Evolutionary conservation across 371 early-diverging fungal genomes (phyloP).

Genomic region (Mortierella sp.): DNA sequence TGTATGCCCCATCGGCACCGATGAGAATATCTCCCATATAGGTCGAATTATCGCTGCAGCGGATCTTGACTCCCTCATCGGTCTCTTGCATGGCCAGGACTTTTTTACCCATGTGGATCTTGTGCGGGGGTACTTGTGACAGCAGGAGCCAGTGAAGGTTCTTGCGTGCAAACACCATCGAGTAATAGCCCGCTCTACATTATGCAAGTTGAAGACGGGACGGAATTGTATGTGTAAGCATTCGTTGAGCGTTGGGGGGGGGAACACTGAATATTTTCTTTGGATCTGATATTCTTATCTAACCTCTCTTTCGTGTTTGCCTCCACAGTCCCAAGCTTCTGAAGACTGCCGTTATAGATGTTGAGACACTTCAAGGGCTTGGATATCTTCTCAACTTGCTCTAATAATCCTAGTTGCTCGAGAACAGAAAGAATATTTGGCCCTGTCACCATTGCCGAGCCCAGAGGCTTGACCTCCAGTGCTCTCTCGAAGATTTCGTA

Average conservation of each 20-base stretch:
- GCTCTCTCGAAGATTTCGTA: constrained; percentile 41
- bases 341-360: constrained; percentile 15
- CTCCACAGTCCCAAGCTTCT: constrained; percentile 11
- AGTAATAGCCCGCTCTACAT: constrained; percentile 29
- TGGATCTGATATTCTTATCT: no score
- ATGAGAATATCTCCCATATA: constrained; percentile 41
- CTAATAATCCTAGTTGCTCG: constrained; percentile 32
- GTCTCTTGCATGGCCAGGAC: constrained; percentile 25
- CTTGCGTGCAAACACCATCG: constrained; percentile 29
- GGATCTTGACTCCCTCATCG: constrained; percentile 26
- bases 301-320: constrained; percentile 30
- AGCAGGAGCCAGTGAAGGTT: constrained; percentile 26
- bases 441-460: constrained; percentile 33
- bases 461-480: constrained; percentile 15
- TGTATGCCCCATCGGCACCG: constrained; percentile 46
- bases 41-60: constrained; percentile 27
- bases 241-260: no score
- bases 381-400: constrained; percentile 29
- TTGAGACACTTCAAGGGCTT: constrained; percentile 35
- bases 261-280: no score
- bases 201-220: no score
- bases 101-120: constrained; percentile 32
- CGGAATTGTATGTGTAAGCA: no score
- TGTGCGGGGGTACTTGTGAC: constrained; percentile 42
- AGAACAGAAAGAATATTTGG: constrained; percentile 40